phyloP scores from a whole-genome alignment of 495 filamentous ascomycete species.

The Daldinia caldariorum region DNA sequence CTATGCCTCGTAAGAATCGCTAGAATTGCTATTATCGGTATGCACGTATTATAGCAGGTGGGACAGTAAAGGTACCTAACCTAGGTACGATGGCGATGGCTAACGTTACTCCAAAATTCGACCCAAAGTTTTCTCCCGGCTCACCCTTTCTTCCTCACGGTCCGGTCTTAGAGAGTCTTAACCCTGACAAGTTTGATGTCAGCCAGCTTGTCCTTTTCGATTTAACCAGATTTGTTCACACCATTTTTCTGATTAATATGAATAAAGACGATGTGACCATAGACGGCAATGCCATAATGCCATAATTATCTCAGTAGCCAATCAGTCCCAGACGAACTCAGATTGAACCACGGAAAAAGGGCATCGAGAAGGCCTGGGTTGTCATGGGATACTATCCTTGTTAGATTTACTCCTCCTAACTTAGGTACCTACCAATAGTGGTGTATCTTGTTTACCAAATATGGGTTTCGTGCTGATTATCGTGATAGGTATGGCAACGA shows the following conservation, averaged over 20 bases:
- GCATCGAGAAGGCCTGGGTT: conserved; percentile 17
- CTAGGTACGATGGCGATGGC: not conserved
- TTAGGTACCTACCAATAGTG: too few species aligned
- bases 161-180: conserved; percentile 1
- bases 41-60: conserved; percentile 2
- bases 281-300: conserved; percentile 29
- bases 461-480: conserved; percentile 32
- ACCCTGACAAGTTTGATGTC: conserved; percentile 2
- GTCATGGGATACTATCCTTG: conserved; percentile 42
- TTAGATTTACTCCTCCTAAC: conserved; percentile 19
- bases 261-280: conserved; percentile 36
- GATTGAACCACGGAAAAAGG: conserved; percentile 26
- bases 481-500: conserved; percentile 44
- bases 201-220: conserved; percentile 28
- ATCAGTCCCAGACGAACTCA: conserved; percentile 30
- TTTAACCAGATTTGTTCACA: conserved; percentile 34
- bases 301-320: conserved; percentile 28
- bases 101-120: conserved; percentile 12
- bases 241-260: conserved; percentile 28
- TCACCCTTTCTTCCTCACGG: conserved; percentile 14
- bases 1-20: not conserved
- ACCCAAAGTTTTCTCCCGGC: conserved; percentile 19
- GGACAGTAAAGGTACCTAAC: not conserved
- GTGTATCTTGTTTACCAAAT: conserved; percentile 30
- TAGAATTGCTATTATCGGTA: not conserved